These are phyloP conservation scores for Penicillium atrosanguineum DNA, from an alignment of 495 filamentous ascomycete species.

Conservation along the genomic window DNA sequence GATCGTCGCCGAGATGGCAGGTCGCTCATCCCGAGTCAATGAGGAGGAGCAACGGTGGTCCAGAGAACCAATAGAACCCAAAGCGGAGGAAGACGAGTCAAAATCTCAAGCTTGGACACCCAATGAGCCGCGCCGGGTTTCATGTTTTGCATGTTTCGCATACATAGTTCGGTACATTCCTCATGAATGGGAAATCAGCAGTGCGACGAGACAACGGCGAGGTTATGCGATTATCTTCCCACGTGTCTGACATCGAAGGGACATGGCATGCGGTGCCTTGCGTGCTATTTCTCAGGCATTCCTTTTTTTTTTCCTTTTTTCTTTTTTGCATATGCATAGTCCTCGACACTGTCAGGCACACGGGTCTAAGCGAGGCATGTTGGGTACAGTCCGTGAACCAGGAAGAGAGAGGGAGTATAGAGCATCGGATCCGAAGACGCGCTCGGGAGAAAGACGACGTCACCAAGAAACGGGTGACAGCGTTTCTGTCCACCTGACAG, in stretches of 20 bases:
- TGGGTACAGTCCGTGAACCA: background rate
- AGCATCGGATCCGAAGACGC: background rate
- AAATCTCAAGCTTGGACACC: background rate
- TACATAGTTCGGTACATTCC: slow-evolving; percentile 5
- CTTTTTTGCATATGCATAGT: background rate
- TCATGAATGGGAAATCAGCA: background rate
- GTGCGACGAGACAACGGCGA: background rate
- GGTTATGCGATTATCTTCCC: background rate
- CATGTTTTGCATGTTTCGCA: slow-evolving; percentile 9
- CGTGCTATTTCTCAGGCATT: background rate
- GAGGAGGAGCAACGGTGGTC: background rate
- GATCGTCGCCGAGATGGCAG: slow-evolving; percentile 17
- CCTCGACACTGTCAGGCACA: background rate
- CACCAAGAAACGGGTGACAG: slow-evolving; percentile 13
- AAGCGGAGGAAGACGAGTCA: background rate
- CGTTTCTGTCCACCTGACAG: slow-evolving; percentile 16
- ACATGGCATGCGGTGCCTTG: slow-evolving; percentile 5
- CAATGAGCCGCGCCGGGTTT: slow-evolving; percentile 10
- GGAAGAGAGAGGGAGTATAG: background rate
- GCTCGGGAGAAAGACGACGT: background rate
- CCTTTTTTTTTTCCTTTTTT: background rate
- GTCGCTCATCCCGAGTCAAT: slow-evolving; percentile 2
- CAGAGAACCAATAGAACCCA: background rate
- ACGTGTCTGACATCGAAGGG: slow-evolving; percentile 14
- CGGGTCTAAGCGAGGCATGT: background rate